These are phyloP conservation scores for Aurifilum marmelostoma DNA, from an alignment of 2,329 filamentous ascomycete genomes.

Conservation along the genomic window DNA sequence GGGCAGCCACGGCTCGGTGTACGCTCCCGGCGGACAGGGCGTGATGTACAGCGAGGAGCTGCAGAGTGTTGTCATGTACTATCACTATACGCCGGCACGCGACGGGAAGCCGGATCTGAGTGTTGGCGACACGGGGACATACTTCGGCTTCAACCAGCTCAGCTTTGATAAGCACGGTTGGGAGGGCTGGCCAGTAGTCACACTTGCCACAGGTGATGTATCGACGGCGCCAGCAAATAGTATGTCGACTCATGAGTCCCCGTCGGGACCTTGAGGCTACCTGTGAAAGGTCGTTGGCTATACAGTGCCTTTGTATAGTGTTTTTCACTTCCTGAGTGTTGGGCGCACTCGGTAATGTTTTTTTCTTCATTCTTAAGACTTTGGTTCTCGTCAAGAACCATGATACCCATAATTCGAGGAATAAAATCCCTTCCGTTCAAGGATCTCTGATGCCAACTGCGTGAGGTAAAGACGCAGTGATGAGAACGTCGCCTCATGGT, in stretches of 20 bases:
- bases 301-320: background rate
- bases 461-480: background rate
- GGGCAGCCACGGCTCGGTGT: conserved; percentile 58
- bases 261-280: background rate
- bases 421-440: background rate
- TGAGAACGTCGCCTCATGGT: conserved; percentile 46
- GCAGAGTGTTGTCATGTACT: conserved; percentile 59
- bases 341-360: background rate
- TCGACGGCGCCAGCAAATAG: background rate
- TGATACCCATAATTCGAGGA: conserved; percentile 9
- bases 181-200: conserved; percentile 8
- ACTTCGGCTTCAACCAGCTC: conserved; percentile 16
- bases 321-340: background rate
- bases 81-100: conserved; percentile 53
- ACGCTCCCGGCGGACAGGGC: conserved; percentile 66
- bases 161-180: conserved; percentile 3
- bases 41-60: conserved; percentile 52
- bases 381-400: background rate
- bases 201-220: background rate
- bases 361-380: background rate
- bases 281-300: background rate
- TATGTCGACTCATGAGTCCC: background rate
- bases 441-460: background rate
- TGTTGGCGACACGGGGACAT: background rate
- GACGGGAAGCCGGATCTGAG: background rate